These are phyloP conservation scores for Rhizopogon vulgaris DNA, from an alignment of 768 basidiomycete species.

Conservation along the genomic window DNA sequence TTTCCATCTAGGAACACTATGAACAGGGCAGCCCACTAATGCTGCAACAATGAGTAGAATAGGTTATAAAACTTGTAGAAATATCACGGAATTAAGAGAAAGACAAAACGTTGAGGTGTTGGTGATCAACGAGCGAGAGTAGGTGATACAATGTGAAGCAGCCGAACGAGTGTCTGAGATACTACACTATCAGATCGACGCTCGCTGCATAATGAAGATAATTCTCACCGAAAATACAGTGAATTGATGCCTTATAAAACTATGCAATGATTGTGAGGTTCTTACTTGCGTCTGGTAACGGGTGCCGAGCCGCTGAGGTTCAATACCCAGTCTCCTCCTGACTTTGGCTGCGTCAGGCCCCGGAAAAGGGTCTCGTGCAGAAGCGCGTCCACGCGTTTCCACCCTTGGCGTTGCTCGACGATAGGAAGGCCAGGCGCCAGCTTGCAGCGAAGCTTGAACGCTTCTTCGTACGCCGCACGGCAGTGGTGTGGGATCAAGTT, in stretches of 20 bases:
- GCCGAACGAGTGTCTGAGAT: neutral
- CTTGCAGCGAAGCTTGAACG: conserved; percentile 42
- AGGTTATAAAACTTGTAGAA: neutral
- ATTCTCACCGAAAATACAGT: neutral
- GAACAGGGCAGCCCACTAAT: neutral
- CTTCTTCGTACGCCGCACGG: conserved; percentile 27
- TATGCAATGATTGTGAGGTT: neutral
- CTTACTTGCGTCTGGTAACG: too few relatives aligned
- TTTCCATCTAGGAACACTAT: neutral
- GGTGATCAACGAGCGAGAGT: neutral
- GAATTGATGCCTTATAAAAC: neutral
- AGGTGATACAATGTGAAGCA: neutral
- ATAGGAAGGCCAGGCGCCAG: conserved; percentile 35
- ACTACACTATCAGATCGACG: neutral
- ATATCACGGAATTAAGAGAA: neutral
- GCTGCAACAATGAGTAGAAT: neutral
- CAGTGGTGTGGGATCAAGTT: conserved; percentile 20
- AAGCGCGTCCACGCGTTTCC: conserved; percentile 52
- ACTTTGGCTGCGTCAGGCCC: conserved; percentile 36
- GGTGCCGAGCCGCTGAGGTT: conserved; percentile 15
- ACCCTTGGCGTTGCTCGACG: conserved; percentile 38
- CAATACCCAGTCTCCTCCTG: conserved; percentile 29
- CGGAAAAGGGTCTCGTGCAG: conserved; percentile 47
- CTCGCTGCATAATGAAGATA: too few relatives aligned
- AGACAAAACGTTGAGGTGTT: neutral